Percentiles rank a stretch among this genome's conserved stretches.
These are phyloP conservation scores for Apiospora saccharicola DNA, from an alignment of 2,329 filamentous ascomycete species.

Conservation along the genomic window DNA sequence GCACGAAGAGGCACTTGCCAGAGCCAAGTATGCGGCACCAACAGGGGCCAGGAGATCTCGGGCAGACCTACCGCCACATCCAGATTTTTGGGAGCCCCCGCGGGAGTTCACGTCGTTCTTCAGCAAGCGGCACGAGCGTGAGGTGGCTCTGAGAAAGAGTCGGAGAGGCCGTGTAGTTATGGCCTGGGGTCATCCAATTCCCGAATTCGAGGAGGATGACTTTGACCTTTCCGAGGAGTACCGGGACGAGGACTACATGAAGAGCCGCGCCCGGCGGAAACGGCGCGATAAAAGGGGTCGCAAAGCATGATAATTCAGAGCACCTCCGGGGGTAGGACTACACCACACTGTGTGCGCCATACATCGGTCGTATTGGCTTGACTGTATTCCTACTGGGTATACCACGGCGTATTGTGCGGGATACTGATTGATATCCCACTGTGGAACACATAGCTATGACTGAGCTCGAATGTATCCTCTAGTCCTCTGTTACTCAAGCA, in stretches of 20 bases:
- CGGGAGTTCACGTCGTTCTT: conserved; percentile 89
- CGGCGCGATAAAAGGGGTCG: conserved; percentile 65
- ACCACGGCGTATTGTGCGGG: conserved; percentile 10
- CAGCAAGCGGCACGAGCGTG: conserved; percentile 77
- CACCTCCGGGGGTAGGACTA: neutral
- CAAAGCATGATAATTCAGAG: conserved; percentile 32
- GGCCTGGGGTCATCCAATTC: conserved; percentile 84
- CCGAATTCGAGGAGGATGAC: conserved; percentile 73
- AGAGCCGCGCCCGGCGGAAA: conserved; percentile 67
- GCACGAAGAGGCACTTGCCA: conserved; percentile 68
- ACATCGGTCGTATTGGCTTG: neutral
- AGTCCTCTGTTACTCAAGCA: neutral
- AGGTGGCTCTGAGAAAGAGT: conserved; percentile 72
- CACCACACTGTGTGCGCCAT: neutral
- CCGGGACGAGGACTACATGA: conserved; percentile 61
- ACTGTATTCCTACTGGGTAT: conserved; percentile 7
- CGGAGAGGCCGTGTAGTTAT: conserved; percentile 74
- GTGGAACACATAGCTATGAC: neutral
- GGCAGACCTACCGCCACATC: conserved; percentile 32
- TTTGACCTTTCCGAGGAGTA: conserved; percentile 78
- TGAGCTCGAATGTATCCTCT: conserved; percentile 2
- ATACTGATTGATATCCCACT: conserved; percentile 2
- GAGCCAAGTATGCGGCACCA: conserved; percentile 30
- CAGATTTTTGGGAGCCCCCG: conserved; percentile 48
- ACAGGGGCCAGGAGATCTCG: conserved; percentile 27